Conservation (phyloP, 2,329 filamentous ascomycete genomes). For the Sporothrix curviconia region DNA sequence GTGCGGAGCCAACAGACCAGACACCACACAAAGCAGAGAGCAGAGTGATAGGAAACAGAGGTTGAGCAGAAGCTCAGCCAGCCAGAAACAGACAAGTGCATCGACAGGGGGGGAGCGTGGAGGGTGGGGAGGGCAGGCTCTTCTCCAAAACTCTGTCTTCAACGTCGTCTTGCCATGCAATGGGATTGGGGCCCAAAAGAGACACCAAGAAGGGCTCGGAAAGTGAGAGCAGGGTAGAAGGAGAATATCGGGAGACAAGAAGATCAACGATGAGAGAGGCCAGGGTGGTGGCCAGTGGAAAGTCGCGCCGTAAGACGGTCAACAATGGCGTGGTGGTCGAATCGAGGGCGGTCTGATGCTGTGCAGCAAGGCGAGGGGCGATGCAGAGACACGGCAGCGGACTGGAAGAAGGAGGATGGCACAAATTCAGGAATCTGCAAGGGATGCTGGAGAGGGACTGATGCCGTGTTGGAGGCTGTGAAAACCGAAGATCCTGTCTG, state of each 20-base stretch:
- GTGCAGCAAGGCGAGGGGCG: background rate
- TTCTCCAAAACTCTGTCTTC: background rate
- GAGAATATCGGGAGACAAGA: background rate
- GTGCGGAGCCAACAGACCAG: background rate
- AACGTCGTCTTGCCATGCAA: constrained; percentile 8
- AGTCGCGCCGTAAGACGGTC: background rate
- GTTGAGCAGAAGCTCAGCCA: background rate
- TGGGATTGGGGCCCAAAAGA: constrained; percentile 12
- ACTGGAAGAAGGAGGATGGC: background rate
- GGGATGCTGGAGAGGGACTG: too few relatives aligned
- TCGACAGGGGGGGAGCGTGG: background rate
- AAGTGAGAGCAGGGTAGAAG: too few relatives aligned
- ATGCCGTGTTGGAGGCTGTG: constrained; percentile 2
- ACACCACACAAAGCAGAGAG: background rate
- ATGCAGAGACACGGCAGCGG: constrained; percentile 1
- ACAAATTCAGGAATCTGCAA: background rate
- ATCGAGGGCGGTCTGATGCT: constrained; percentile 4
- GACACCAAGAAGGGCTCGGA: background rate
- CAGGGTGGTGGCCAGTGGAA: background rate
- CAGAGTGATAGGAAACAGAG: background rate
- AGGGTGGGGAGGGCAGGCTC: background rate
- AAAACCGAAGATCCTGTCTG: background rate
- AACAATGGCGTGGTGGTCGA: background rate
- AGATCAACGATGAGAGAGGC: background rate
- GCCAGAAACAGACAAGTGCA: background rate